Percentiles rank a stretch among this genome's conserved stretches.
Evolutionary conservation across 1,284 basidiomycete genomes (phyloP).

Genomic region (Vanrija humicola): DNA sequence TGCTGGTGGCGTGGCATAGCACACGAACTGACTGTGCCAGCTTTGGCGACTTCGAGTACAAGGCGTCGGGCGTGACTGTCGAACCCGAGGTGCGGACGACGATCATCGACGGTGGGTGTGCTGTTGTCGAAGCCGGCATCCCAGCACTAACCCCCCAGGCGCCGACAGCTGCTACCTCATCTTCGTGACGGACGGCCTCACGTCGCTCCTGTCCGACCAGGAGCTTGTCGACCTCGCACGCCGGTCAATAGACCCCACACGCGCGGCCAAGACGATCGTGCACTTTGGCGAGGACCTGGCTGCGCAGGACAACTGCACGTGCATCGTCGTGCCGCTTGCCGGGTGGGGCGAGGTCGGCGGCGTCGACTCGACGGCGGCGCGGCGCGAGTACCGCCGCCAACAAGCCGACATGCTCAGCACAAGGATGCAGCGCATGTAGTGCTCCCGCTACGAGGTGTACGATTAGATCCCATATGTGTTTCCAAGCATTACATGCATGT

Average conservation of each 20-base stretch:
- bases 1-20: too few species aligned
- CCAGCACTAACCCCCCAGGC: slow-evolving; percentile 50
- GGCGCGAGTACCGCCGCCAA: slow-evolving; percentile 71
- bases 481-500: neutral
- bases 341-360: slow-evolving; percentile 81
- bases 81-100: slow-evolving; percentile 88
- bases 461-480: neutral
- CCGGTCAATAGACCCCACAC: slow-evolving; percentile 64
- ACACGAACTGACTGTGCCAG: slow-evolving; percentile 48
- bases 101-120: slow-evolving; percentile 62
- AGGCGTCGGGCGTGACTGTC: slow-evolving; percentile 84
- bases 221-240: slow-evolving; percentile 90
- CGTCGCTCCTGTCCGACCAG: slow-evolving; percentile 84
- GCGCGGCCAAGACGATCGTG: slow-evolving; percentile 77
- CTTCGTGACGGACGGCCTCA: slow-evolving; percentile 84
- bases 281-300: slow-evolving; percentile 86
- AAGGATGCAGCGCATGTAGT: slow-evolving; percentile 48
- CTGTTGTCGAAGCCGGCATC: neutral
- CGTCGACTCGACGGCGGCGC: slow-evolving; percentile 68
- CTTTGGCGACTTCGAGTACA: slow-evolving; percentile 86
- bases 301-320: slow-evolving; percentile 87
- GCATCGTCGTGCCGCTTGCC: slow-evolving; percentile 83
- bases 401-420: slow-evolving; percentile 57
- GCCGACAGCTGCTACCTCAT: slow-evolving; percentile 73
- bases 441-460: neutral